These are phyloP conservation scores for Rostrohypoxylon terebratum DNA, from an alignment of 495 filamentous ascomycete species.

Conservation along the genomic window DNA sequence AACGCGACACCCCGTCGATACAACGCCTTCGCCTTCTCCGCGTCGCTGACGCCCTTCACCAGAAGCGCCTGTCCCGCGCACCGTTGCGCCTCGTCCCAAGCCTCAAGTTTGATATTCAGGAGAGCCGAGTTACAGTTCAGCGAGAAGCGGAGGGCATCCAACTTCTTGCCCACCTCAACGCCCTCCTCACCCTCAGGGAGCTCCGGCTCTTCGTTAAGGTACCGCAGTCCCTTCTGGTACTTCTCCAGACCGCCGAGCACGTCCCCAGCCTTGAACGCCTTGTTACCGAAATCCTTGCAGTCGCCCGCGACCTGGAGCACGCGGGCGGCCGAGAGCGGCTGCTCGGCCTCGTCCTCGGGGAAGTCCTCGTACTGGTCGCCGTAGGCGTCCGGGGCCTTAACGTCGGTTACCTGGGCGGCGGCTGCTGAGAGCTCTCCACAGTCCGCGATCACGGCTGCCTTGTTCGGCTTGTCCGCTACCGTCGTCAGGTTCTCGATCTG, in stretches of 20 bases:
- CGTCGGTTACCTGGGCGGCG: slow-evolving; percentile 70
- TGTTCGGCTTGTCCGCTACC: slow-evolving; percentile 78
- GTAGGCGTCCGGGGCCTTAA: slow-evolving; percentile 77
- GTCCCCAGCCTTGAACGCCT: slow-evolving; percentile 85
- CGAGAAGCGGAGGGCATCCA: slow-evolving; percentile 79
- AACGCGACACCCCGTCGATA: slow-evolving; percentile 84
- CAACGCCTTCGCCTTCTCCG: slow-evolving; percentile 87
- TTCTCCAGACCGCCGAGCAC: slow-evolving; percentile 81
- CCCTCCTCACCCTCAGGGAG: slow-evolving; percentile 76
- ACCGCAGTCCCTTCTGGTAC: slow-evolving; percentile 97
- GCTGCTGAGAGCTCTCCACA: slow-evolving; percentile 85
- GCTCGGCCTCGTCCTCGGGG: slow-evolving; percentile 77
- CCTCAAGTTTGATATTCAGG: slow-evolving; percentile 81
- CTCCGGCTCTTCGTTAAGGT: slow-evolving; percentile 88
- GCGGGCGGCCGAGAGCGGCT: slow-evolving; percentile 68
- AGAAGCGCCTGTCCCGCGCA: slow-evolving; percentile 80
- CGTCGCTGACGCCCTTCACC: slow-evolving; percentile 71
- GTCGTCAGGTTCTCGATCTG: slow-evolving; percentile 91
- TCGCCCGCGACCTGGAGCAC: slow-evolving; percentile 84
- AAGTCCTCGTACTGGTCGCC: slow-evolving; percentile 97
- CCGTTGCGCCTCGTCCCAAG: slow-evolving; percentile 73
- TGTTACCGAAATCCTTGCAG: slow-evolving; percentile 92
- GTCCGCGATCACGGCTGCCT: slow-evolving; percentile 79
- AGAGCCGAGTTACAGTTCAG: slow-evolving; percentile 83
- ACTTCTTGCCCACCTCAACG: slow-evolving; percentile 70